phyloP scores from a whole-genome alignment of 305 asterid genomes.

The Euphrasia arctica region DNA sequence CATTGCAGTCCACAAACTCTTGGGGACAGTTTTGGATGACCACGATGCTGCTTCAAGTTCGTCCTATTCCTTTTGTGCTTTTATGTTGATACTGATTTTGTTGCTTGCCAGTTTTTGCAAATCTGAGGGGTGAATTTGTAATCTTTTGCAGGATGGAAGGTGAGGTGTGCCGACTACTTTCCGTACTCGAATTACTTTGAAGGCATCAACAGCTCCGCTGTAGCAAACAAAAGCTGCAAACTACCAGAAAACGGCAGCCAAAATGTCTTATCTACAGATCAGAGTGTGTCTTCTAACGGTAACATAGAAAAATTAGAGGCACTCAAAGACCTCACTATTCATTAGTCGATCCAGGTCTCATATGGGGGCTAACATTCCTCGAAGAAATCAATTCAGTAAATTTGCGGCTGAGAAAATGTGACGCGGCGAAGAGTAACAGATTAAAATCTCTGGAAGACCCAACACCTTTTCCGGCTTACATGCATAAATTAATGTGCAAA shows the following conservation, averaged over 20 bases:
- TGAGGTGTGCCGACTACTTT: slow-evolving; percentile 71
- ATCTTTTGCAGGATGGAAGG: slow-evolving; percentile 77
- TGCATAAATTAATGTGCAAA: slow-evolving; percentile 29
- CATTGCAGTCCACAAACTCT: slow-evolving; percentile 62
- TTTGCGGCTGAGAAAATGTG: slow-evolving; percentile 22
- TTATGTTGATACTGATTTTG: not conserved
- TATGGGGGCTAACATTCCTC: slow-evolving; percentile 28
- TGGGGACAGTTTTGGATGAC: slow-evolving; percentile 51
- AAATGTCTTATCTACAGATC: slow-evolving; percentile 31
- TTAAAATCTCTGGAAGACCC: slow-evolving; percentile 22
- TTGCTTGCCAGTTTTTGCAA: slow-evolving; percentile 1
- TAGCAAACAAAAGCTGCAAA: slow-evolving; percentile 35
- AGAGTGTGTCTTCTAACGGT: slow-evolving; percentile 43
- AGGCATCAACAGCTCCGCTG: slow-evolving; percentile 72
- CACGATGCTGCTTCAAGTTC: slow-evolving; percentile 75
- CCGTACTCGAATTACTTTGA: slow-evolving; percentile 75
- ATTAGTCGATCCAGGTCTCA: slow-evolving; percentile 30
- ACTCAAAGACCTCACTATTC: slow-evolving; percentile 54
- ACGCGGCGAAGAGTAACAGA: slow-evolving; percentile 25
- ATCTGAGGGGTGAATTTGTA: slow-evolving; percentile 5
- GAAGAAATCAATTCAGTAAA: slow-evolving; percentile 12
- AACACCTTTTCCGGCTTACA: slow-evolving; percentile 26
- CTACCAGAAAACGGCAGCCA: slow-evolving; percentile 51
- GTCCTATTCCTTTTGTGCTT: slow-evolving; percentile 18
- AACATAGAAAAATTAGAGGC: slow-evolving; percentile 51